Conservation (phyloP, 2,329 filamentous ascomycete genomes). For the Verticillium dahliae region DNA sequence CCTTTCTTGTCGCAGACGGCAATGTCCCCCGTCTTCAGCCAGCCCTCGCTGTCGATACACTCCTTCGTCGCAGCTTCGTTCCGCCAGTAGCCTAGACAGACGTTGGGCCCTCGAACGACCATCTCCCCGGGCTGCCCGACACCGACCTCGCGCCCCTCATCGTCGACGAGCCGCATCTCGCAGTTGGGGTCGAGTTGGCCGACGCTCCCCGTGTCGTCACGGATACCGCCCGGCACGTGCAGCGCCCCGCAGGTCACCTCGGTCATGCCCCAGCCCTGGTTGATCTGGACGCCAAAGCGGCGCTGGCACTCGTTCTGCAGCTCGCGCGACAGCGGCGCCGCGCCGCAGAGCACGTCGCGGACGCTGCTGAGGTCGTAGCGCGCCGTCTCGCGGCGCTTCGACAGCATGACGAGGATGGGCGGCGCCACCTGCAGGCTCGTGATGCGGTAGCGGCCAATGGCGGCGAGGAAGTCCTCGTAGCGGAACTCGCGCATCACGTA, state of each 20-base stretch:
- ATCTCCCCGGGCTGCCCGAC: constrained; percentile 46
- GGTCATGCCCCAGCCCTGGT: constrained; percentile 58
- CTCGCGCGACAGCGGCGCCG: constrained; percentile 40
- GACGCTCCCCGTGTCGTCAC: constrained; percentile 37
- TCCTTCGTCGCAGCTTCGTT: constrained; percentile 48
- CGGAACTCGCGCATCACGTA: constrained; percentile 53
- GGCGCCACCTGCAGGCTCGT: constrained; percentile 48
- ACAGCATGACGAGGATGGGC: constrained; percentile 51
- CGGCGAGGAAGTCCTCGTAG: constrained; percentile 44
- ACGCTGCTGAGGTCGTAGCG: constrained; percentile 47
- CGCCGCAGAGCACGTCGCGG: constrained; percentile 39
- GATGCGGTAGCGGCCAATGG: constrained; percentile 44
- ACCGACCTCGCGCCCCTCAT: constrained; percentile 41
- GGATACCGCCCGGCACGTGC: constrained; percentile 30
- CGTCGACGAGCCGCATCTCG: constrained; percentile 46
- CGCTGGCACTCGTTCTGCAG: constrained; percentile 39
- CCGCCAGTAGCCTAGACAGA: constrained; percentile 53
- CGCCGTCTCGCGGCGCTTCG: constrained; percentile 46
- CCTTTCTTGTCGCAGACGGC: constrained; percentile 39
- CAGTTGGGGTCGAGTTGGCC: constrained; percentile 47
- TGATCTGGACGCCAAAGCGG: constrained; percentile 29
- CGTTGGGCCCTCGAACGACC: constrained; percentile 46
- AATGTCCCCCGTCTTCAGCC: constrained; percentile 55
- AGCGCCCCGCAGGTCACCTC: constrained; percentile 39
- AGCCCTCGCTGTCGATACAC: constrained; percentile 42